Evolutionary conservation across 805 yeast genomes (phyloP), one percentile per base, ranked within the genome.

Genomic region (Zygosaccharomyces rouxii): DNA sequence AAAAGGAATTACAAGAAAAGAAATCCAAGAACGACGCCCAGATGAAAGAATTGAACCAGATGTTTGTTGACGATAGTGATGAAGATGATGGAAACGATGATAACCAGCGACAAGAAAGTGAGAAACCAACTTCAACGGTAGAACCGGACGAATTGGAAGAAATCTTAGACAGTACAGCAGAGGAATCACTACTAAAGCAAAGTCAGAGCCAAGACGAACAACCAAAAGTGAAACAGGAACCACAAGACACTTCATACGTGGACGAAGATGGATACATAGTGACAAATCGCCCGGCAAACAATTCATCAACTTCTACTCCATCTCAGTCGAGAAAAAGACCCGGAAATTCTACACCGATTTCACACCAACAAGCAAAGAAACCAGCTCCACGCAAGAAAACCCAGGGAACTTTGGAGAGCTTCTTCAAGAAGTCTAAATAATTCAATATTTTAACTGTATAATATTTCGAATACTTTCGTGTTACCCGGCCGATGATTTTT

Each of bases 211-310:
- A 33, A 16, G 46, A 43, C 14, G 41, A 38, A 31, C 31, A 38
- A 11, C 46, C 49, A 19, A 48, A 37, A 23, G 38, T 13, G 6
- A 35, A 33, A 21, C 16, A 18, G 7, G 50, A 44, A 7, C 48
- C 40, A 6, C 42, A 47, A 14, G 45, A 44, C n/a, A 35, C 55
- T 1, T 51, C 59, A 0, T 62, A 56, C 37, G 55, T 63, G 2
- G 70, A 66, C 43, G 64, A 64, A 11, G 70, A 66, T 22, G 70
- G 70, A 6, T 66, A 64, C 46, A 59, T 57, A 26, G 69, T 66
- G 10, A 64, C 69, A 4, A 57, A 56, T 16, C 54, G 54, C 16
- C 47, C 58, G 52, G 46, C 54, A 52, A 33, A 33, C 37, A 33
- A 16, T 5, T 38, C 55, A 7, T n/a, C 49, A 5, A 46, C 58